Percentiles rank a stretch among this genome's conserved stretches.
phyloP scores from a whole-genome alignment of 2,329 filamentous ascomycete genomes.

The Beauveria bassiana region DNA sequence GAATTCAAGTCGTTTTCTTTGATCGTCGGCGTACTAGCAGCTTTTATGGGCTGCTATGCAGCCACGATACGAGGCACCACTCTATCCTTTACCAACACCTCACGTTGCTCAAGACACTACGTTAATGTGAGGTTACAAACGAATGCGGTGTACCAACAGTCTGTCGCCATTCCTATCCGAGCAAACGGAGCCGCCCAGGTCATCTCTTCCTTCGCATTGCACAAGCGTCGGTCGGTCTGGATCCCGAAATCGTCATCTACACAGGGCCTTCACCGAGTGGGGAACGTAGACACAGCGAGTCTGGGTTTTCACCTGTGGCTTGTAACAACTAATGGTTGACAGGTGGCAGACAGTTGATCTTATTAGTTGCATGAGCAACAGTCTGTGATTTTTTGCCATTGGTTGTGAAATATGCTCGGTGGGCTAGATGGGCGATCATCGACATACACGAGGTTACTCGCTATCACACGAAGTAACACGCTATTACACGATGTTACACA shows the following conservation, averaged over 20 bases:
- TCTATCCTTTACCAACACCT: not conserved
- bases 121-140: not conserved
- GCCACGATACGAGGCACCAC: not conserved
- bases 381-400: no score
- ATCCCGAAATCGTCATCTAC: not conserved
- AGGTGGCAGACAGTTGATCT: not conserved
- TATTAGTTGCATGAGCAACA: not conserved
- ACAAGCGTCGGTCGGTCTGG: not conserved
- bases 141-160: not conserved
- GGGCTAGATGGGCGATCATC: not conserved
- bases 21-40: not conserved
- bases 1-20: not conserved
- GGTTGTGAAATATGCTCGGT: not conserved
- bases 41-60: not conserved
- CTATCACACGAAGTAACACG: no score
- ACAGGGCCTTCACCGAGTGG: slow-evolving; percentile 9
- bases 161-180: not conserved
- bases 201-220: not conserved
- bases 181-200: not conserved
- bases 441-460: not conserved
- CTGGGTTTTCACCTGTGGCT: not conserved
- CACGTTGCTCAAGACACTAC: not conserved
- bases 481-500: not conserved
- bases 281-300: not conserved
- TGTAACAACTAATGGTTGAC: not conserved